phyloP scores from a whole-genome alignment of 805 yeast species.

The Metschnikowia henanensis region DNA sequence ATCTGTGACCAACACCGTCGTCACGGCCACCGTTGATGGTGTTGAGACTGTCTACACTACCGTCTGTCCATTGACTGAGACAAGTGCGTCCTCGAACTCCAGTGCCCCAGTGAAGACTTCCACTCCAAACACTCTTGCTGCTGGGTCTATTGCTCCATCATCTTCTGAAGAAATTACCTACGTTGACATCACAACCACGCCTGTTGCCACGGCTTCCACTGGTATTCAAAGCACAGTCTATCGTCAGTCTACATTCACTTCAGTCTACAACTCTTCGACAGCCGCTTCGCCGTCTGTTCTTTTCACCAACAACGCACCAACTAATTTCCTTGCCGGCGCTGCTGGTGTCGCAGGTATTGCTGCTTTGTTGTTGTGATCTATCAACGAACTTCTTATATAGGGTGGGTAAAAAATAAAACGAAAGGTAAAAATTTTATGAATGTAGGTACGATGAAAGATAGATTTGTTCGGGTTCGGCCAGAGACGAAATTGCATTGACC shows the following conservation, averaged over 20 bases:
- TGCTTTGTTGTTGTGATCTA: constrained; percentile 31
- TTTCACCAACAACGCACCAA: constrained; percentile 34
- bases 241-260: constrained; percentile 38
- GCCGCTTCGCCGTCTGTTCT: constrained; percentile 26
- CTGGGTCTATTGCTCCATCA: constrained; percentile 6
- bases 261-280: constrained; percentile 25
- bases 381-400: constrained; percentile 2
- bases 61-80: constrained; percentile 18
- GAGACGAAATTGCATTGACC: too few relatives aligned
- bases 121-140: constrained; percentile 12
- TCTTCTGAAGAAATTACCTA: constrained; percentile 34
- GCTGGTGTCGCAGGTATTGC: constrained; percentile 44
- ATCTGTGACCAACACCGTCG: constrained; percentile 16
- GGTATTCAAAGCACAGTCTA: constrained; percentile 45
- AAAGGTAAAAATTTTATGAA: background rate
- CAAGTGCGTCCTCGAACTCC: too few relatives aligned
- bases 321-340: constrained; percentile 30
- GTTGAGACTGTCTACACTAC: constrained; percentile 24
- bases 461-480: too few relatives aligned
- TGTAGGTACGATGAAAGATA: too few relatives aligned
- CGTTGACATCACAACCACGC: constrained; percentile 52
- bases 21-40: constrained; percentile 29
- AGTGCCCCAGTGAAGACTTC: constrained; percentile 14
- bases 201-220: constrained; percentile 46
- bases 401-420: constrained; percentile 4